phyloP scores from a whole-genome alignment of 148 eudicot genomes.

The Vaccinium myrtillus region DNA sequence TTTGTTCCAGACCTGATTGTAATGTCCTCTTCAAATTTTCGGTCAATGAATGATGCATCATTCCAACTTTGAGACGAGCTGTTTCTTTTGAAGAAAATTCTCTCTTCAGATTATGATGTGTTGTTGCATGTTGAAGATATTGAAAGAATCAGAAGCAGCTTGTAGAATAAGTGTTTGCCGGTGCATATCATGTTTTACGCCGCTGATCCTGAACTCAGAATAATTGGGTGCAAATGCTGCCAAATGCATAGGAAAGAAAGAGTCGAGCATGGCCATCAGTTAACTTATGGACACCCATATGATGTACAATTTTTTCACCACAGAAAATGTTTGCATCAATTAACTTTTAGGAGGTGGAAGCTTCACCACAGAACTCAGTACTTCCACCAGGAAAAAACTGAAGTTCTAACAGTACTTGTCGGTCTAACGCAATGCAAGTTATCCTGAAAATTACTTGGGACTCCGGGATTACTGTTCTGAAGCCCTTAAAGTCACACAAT shows the following conservation, averaged over 20 bases:
- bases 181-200: not conserved
- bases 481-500: not conserved
- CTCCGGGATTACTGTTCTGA: not conserved
- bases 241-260: slow-evolving; percentile 3
- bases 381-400: slow-evolving; percentile 17
- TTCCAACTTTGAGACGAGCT: not conserved
- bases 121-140: not conserved
- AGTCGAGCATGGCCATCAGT: not conserved
- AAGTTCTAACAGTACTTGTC: not conserved
- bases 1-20: not conserved
- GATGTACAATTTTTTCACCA: not conserved
- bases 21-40: not conserved
- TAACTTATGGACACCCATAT: not conserved
- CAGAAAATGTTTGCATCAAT: not conserved
- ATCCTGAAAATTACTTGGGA: not conserved
- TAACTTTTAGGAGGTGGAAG: slow-evolving; percentile 8
- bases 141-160: not conserved
- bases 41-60: not conserved
- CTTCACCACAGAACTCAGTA: slow-evolving; percentile 1
- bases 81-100: not conserved
- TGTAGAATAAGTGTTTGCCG: not conserved
- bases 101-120: not conserved
- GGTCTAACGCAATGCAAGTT: not conserved
- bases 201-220: not conserved
- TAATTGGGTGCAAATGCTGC: not conserved